Evolutionary conservation across 2,329 filamentous ascomycete genomes (phyloP).

Genomic region (Colletotrichum cordylinicola): DNA sequence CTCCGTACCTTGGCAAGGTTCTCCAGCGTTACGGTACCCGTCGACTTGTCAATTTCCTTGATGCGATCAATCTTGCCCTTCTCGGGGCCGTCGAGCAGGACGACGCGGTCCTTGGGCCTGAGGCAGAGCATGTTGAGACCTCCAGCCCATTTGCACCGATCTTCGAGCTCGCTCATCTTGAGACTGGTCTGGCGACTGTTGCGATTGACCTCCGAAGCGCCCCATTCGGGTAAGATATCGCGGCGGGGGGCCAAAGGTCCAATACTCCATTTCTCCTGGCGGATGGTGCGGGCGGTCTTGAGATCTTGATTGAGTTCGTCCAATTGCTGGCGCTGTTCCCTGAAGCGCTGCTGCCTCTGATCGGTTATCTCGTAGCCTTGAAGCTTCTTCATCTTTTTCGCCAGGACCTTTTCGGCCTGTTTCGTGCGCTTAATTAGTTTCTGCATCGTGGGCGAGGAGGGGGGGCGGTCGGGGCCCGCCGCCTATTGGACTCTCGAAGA

Average conservation of each 20-base stretch:
- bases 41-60: constrained; percentile 55
- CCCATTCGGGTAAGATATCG: constrained; percentile 71
- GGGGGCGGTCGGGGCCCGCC: neutral
- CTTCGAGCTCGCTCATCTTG: constrained; percentile 40
- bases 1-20: constrained; percentile 67
- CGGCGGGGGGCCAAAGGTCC: constrained; percentile 80
- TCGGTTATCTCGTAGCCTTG: constrained; percentile 32
- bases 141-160: constrained; percentile 61
- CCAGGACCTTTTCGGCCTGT: constrained; percentile 69
- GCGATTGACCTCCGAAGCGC: constrained; percentile 42
- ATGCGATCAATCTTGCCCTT: constrained; percentile 86
- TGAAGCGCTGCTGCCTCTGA: constrained; percentile 33
- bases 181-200: constrained; percentile 38
- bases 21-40: constrained; percentile 66
- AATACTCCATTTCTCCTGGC: constrained; percentile 78
- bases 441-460: constrained; percentile 61
- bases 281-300: constrained; percentile 48
- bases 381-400: constrained; percentile 52
- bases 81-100: constrained; percentile 78
- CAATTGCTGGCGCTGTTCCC: constrained; percentile 40
- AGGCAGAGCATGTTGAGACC: constrained; percentile 65
- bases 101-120: constrained; percentile 77
- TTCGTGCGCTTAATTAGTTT: constrained; percentile 71
- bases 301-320: constrained; percentile 33
- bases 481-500: neutral